These are phyloP conservation scores for Amanita subjunquillea DNA, from an alignment of 768 basidiomycete species.

Conservation along the genomic window DNA sequence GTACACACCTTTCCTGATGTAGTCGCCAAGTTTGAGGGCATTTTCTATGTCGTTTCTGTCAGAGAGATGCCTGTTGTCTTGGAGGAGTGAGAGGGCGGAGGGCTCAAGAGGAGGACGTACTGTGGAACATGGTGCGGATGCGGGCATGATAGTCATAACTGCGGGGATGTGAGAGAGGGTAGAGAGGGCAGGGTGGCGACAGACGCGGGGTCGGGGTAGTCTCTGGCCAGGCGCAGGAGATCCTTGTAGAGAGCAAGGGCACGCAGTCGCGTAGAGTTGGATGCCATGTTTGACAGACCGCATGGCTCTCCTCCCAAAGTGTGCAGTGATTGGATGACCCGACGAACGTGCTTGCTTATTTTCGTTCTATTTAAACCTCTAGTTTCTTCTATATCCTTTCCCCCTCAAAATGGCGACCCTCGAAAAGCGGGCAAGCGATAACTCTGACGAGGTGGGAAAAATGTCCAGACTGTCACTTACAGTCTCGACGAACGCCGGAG, in stretches of 20 bases:
- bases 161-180: background rate
- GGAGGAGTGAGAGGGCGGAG: background rate
- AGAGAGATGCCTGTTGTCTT: constrained; percentile 60
- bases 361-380: background rate
- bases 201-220: constrained; percentile 77
- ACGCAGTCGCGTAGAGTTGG: constrained; percentile 43
- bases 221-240: constrained; percentile 67
- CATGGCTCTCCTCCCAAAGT: constrained; percentile 8
- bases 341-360: constrained; percentile 2
- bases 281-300: background rate
- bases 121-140: constrained; percentile 64
- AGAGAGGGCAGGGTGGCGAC: constrained; percentile 19
- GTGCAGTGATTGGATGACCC: background rate
- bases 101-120: no score
- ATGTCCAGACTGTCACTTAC: constrained; percentile 19
- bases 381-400: no score
- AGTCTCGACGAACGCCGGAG: constrained; percentile 63
- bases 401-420: constrained; percentile 21
- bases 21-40: constrained; percentile 66
- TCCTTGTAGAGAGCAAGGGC: constrained; percentile 75
- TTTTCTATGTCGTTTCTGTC: constrained; percentile 67
- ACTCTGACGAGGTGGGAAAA: constrained; percentile 16
- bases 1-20: constrained; percentile 70
- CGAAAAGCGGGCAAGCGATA: constrained; percentile 27
- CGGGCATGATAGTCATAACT: constrained; percentile 76